Percentiles rank a stretch among this genome's conserved stretches.
Evolutionary conservation across 1,139 yeast species (phyloP).

Genomic region (Ogataea hybrid): DNA sequence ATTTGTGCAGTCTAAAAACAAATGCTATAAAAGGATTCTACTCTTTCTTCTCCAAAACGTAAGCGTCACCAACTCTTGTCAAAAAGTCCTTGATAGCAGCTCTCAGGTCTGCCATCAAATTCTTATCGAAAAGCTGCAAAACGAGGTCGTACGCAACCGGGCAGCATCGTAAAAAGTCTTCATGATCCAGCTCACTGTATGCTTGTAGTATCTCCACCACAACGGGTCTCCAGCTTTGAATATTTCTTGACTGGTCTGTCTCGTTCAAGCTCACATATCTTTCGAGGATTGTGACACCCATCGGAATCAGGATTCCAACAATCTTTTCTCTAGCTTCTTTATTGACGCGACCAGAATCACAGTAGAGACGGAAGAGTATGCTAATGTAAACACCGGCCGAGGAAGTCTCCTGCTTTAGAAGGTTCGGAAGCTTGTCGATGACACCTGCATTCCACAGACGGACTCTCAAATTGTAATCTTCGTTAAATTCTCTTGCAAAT

Average conservation of each 20-base stretch:
- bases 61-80: constrained; percentile 67
- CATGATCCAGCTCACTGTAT: constrained; percentile 70
- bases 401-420: constrained; percentile 87
- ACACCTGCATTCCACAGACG: constrained; percentile 90
- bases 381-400: constrained; percentile 86
- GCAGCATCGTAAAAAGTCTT: constrained; percentile 64
- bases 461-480: constrained; percentile 80
- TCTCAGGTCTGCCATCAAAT: constrained; percentile 68
- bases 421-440: constrained; percentile 88
- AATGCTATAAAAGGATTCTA: constrained; percentile 1
- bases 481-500: constrained; percentile 86
- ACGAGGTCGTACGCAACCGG: constrained; percentile 69
- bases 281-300: constrained; percentile 67
- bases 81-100: constrained; percentile 64
- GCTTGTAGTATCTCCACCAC: constrained; percentile 85
- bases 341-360: constrained; percentile 50
- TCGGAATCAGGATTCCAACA: constrained; percentile 57
- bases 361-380: constrained; percentile 75
- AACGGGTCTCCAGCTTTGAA: constrained; percentile 88
- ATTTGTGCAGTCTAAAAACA: constrained; percentile 1
- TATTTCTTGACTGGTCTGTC: constrained; percentile 72
- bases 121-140: constrained; percentile 64
- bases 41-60: constrained; percentile 28
- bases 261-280: constrained; percentile 75
- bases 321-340: constrained; percentile 40